phyloP scores from a whole-genome alignment of 768 basidiomycete genomes.

The Mrakia hoshinonis region DNA sequence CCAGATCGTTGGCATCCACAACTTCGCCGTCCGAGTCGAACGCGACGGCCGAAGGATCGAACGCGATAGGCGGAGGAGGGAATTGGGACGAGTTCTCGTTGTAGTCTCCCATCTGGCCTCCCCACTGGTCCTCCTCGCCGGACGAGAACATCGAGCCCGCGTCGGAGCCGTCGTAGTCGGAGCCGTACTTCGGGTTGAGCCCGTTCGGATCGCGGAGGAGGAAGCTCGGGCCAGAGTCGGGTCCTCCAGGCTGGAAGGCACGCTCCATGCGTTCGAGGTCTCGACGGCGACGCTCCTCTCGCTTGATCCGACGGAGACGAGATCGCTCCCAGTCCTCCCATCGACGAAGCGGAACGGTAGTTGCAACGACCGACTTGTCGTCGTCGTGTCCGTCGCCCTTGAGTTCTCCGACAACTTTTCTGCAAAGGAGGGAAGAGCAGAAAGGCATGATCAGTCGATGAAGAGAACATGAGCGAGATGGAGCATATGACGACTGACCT shows the following conservation, averaged over 20 bases:
- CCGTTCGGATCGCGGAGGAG: conserved; percentile 39
- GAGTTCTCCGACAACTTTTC: conserved; percentile 88
- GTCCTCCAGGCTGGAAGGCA: conserved; percentile 39
- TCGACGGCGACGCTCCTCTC: conserved; percentile 53
- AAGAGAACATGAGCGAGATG: background rate
- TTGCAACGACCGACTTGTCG: conserved; percentile 47
- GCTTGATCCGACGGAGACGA: conserved; percentile 74
- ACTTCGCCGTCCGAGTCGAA: conserved; percentile 42
- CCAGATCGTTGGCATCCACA: conserved; percentile 66
- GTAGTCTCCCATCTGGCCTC: conserved; percentile 86
- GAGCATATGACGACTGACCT: conserved; percentile 51
- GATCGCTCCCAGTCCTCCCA: conserved; percentile 99
- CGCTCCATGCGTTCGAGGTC: conserved; percentile 61
- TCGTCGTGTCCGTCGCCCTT: conserved; percentile 70
- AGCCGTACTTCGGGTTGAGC: conserved; percentile 34
- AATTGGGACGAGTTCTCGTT: conserved; percentile 67
- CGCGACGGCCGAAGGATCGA: conserved; percentile 42
- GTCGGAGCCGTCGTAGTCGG: conserved; percentile 50
- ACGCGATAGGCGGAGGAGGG: conserved; percentile 77
- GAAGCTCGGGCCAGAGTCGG: conserved; percentile 40
- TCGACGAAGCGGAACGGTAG: conserved; percentile 75
- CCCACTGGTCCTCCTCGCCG: conserved; percentile 86
- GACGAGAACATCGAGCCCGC: conserved; percentile 44
- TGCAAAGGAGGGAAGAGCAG: conserved; percentile 38
- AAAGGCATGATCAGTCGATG: background rate